Evolutionary conservation across 2,329 filamentous ascomycete genomes (phyloP).

Genomic region (Fusarium haematococcum): DNA sequence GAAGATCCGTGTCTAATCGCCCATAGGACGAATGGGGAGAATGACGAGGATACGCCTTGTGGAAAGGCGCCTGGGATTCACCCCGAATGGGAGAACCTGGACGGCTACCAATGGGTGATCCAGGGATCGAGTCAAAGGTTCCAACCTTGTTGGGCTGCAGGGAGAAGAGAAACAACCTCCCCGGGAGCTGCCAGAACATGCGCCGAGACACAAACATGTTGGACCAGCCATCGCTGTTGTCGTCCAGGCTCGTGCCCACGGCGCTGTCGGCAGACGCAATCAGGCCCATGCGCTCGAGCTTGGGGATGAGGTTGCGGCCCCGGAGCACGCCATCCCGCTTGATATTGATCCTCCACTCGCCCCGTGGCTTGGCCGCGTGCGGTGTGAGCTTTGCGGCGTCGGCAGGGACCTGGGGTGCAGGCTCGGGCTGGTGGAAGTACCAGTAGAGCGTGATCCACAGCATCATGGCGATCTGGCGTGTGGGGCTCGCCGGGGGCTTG

Average conservation of each 20-base stretch:
- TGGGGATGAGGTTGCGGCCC: constrained; percentile 84
- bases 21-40: constrained; percentile 43
- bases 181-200: constrained; percentile 93
- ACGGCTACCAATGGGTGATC: constrained; percentile 65
- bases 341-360: constrained; percentile 88
- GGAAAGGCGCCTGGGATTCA: constrained; percentile 40
- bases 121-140: constrained; percentile 53
- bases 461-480: constrained; percentile 95
- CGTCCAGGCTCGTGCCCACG: constrained; percentile 74
- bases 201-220: constrained; percentile 84
- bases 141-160: constrained; percentile 68
- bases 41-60: constrained; percentile 43
- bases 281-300: constrained; percentile 93
- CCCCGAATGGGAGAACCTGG: constrained; percentile 63
- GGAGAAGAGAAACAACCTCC: constrained; percentile 88
- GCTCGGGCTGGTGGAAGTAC: constrained; percentile 93
- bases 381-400: constrained; percentile 75
- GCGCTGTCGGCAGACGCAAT: constrained; percentile 80
- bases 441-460: constrained; percentile 94
- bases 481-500: constrained; percentile 82
- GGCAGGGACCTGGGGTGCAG: constrained; percentile 72
- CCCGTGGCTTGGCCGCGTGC: constrained; percentile 76
- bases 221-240: constrained; percentile 75
- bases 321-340: constrained; percentile 90
- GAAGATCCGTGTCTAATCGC: constrained; percentile 51